Percentiles rank a stretch among this genome's conserved stretches.
phyloP scores from a whole-genome alignment of 2,329 filamentous ascomycete genomes.

The Calonectria henricotiae region DNA sequence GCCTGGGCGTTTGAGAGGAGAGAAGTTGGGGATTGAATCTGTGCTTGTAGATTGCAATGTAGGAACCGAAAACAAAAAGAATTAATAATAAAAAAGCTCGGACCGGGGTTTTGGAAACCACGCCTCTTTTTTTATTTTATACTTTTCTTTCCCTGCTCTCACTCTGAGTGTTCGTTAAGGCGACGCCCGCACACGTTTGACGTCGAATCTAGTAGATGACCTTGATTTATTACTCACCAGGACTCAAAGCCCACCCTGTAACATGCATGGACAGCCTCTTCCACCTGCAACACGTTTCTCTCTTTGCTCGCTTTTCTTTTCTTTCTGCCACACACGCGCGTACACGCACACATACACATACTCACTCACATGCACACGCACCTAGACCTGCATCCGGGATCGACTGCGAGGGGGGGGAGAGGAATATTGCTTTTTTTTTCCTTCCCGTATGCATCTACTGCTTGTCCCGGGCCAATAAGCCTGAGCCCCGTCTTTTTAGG shows the following conservation, averaged over 20 bases:
- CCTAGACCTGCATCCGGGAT: slow-evolving; percentile 12
- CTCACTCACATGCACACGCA: slow-evolving; percentile 5
- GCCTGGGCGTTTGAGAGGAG: neutral
- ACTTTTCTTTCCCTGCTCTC: neutral
- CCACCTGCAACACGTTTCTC: slow-evolving; percentile 21
- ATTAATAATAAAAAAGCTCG: neutral
- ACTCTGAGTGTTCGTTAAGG: neutral
- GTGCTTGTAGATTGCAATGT: neutral
- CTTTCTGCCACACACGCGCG: neutral
- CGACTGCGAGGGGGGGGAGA: slow-evolving; percentile 4
- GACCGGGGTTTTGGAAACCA: slow-evolving; percentile 6
- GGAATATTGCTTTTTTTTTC: slow-evolving; percentile 14
- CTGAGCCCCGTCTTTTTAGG: slow-evolving; percentile 16
- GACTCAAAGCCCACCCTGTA: slow-evolving; percentile 4
- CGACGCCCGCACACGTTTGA: slow-evolving; percentile 16
- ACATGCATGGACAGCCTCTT: slow-evolving; percentile 5
- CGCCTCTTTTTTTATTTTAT: neutral
- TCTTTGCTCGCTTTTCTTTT: neutral
- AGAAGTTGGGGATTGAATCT: neutral
- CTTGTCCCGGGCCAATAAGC: slow-evolving; percentile 13
- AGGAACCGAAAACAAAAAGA: neutral
- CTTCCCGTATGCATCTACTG: neutral
- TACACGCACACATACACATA: too few species aligned
- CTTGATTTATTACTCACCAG: neutral
- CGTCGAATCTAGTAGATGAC: slow-evolving; percentile 8